Percentiles rank a stretch among this genome's conserved stretches.
These are phyloP conservation scores for Aspergillus avenaceus DNA, from an alignment of 495 filamentous ascomycete genomes.

Conservation along the genomic window DNA sequence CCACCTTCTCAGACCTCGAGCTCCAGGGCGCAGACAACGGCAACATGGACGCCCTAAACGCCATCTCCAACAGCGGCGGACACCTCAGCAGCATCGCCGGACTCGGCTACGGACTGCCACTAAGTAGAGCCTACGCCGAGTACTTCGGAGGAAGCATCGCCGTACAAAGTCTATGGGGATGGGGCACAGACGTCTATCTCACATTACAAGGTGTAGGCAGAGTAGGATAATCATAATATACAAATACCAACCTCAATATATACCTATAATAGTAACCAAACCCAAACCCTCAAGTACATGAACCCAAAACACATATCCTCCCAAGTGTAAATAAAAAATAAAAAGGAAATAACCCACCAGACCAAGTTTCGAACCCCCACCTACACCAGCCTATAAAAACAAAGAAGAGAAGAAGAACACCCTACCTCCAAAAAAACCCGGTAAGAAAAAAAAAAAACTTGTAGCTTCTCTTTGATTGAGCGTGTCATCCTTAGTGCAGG, in stretches of 20 bases:
- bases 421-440: too few species aligned
- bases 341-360: too few species aligned
- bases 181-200: slow-evolving; percentile 84
- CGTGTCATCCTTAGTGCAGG: slow-evolving; percentile 99
- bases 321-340: too few species aligned
- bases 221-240: slow-evolving; percentile 26
- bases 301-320: too few species aligned
- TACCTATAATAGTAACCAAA: too few species aligned
- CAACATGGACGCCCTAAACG: slow-evolving; percentile 62
- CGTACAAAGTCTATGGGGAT: slow-evolving; percentile 91
- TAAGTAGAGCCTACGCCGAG: slow-evolving; percentile 92
- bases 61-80: slow-evolving; percentile 63
- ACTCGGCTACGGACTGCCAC: slow-evolving; percentile 85
- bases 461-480: slow-evolving; percentile 97
- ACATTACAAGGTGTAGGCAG: slow-evolving; percentile 81
- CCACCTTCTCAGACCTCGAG: slow-evolving; percentile 77
- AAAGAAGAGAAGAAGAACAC: too few species aligned
- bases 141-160: slow-evolving; percentile 97
- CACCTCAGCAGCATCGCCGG: slow-evolving; percentile 79
- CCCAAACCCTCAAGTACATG: too few species aligned
- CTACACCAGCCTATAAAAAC: too few species aligned
- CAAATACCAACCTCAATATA: too few species aligned
- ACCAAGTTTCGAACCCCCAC: background rate
- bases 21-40: slow-evolving; percentile 33
- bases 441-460: slow-evolving; percentile 73